These are phyloP conservation scores for Aspergillus neoniger DNA, from an alignment of 2,329 filamentous ascomycete genomes.

Conservation along the genomic window DNA sequence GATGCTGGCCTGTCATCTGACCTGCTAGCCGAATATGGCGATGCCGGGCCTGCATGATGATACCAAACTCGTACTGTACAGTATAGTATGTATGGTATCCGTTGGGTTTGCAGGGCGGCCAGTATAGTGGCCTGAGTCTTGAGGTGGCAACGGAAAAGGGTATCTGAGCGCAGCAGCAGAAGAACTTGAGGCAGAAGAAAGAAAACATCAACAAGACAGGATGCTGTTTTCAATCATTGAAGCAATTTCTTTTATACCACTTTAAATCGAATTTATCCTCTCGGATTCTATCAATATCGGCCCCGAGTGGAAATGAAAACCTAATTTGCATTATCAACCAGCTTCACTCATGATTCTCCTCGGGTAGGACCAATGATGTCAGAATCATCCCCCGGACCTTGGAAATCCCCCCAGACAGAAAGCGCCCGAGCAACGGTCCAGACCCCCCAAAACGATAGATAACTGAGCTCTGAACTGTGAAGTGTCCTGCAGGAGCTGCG, in stretches of 20 bases:
- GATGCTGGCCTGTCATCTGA: background rate
- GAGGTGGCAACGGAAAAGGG: background rate
- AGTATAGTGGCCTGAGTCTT: background rate
- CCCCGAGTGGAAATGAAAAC: background rate
- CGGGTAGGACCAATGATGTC: conserved; percentile 5
- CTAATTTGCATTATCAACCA: background rate
- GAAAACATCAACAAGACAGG: too few relatives aligned
- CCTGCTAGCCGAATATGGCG: conserved; percentile 2
- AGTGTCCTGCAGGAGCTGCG: conserved; percentile 11
- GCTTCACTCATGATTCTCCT: background rate
- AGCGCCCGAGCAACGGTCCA: conserved; percentile 19
- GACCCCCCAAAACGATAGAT: conserved; percentile 14
- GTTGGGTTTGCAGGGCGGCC: background rate
- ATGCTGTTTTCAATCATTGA: too few relatives aligned
- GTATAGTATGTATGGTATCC: background rate
- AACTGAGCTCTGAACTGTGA: conserved; percentile 13
- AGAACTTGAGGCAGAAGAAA: background rate
- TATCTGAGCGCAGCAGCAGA: background rate
- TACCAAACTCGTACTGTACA: background rate
- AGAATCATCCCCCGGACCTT: conserved; percentile 11
- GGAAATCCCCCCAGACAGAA: conserved; percentile 16
- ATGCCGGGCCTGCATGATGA: background rate
- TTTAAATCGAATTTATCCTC: too few relatives aligned
- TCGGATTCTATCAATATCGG: too few relatives aligned
- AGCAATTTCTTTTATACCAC: too few relatives aligned